Evolutionary conservation across 441 rosid genomes (phyloP), one percentile per base, ranked within the genome.

Genomic region (Adansonia madagascariensis): DNA sequence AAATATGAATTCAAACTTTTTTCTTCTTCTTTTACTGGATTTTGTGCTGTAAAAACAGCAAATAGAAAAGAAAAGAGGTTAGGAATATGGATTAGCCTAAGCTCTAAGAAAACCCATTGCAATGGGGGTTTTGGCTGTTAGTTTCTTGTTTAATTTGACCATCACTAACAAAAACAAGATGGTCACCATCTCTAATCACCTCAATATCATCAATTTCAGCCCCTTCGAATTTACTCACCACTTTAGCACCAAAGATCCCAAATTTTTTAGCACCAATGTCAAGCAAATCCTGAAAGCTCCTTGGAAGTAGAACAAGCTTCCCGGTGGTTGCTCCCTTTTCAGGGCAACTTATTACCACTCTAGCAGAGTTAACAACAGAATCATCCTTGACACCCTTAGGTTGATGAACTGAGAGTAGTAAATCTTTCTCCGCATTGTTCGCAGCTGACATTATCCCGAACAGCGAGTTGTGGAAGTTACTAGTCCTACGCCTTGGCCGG

Each of bases 131-230:
- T 75, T 50, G 61, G 22, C 47, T 4, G 24, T 75, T 50, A 66
- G 64, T 31, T 18, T 66, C 57, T 35, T 31, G 39, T 72, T 69
- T 77, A 27, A 22, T 41, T 20, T 63, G 69, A 49, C 84, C 81
- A 75, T 77, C 79, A 67, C 84, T 80, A 31, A 76, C 84, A 63
- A 95, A 85, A 73, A 89, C 73, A 65, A 96, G 91, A 82, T 85
- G 89, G 81, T 96, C 99, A 4, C 96, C 98, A 66, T 96, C 99
- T 85, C 99, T 89, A 47, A 96, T 72, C 24, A 92, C 84, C 14
- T 87, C 89, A 24, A 96, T 84, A 22, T 91, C 93, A 73, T 96
- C 98, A 39, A 96, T 85, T 79, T 91, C 91, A 27, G 97, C 94
- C 50, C 98, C 97, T 61, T 60, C 64, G 4, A 31, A 31, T 80